Conservation (phyloP, 2,329 filamentous ascomycete species). For the Aureobasidium leucospermi region DNA sequence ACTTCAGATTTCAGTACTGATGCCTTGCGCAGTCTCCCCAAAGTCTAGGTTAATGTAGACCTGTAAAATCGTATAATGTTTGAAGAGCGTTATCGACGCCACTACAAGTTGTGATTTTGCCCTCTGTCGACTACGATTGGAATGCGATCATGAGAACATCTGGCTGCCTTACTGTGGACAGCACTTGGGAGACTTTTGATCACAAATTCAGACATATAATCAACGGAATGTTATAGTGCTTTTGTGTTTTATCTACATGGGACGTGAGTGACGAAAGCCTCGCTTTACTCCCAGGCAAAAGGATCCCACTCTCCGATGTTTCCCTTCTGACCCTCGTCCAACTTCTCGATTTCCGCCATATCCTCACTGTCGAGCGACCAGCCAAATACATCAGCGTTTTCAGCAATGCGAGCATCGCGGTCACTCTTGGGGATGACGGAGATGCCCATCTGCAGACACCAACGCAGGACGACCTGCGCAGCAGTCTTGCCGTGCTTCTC, state of each 20-base stretch:
- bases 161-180: too few species aligned
- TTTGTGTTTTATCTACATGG: background rate
- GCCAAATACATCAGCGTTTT: conserved; percentile 30
- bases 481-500: conserved; percentile 63
- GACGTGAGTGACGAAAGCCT: background rate
- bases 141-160: too few species aligned
- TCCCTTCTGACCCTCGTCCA: conserved; percentile 25
- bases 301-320: conserved; percentile 19
- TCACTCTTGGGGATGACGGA: conserved; percentile 40
- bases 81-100: too few species aligned
- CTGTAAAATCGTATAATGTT: too few species aligned
- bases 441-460: conserved; percentile 68
- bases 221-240: too few species aligned
- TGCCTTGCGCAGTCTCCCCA: too few species aligned
- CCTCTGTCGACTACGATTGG: too few species aligned
- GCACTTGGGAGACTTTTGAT: too few species aligned
- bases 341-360: conserved; percentile 27
- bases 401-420: conserved; percentile 27
- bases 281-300: conserved; percentile 15
- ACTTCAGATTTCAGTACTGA: conserved; percentile 13
- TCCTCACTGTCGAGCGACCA: conserved; percentile 31
- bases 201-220: too few species aligned
- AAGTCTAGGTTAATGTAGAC: too few species aligned
- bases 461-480: conserved; percentile 69
- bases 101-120: too few species aligned